phyloP scores from a whole-genome alignment of 139 green algal species.

The Chlamydomonas applanata region DNA sequence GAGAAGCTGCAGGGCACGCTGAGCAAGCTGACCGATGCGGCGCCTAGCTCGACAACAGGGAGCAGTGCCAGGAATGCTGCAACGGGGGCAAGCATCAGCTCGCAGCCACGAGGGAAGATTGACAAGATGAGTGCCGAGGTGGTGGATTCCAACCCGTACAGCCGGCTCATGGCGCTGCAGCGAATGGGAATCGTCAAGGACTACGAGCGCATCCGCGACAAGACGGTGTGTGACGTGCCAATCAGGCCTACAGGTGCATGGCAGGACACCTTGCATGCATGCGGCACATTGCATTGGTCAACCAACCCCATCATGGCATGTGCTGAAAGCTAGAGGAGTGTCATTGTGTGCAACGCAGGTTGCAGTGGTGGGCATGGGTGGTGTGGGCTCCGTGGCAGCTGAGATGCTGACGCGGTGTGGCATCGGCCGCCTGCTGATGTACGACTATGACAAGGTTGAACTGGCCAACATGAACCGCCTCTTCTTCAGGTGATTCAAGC shows the following conservation, averaged over 20 bases:
- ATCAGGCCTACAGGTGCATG: neutral
- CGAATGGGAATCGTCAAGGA: constrained; percentile 95
- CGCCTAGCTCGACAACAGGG: neutral
- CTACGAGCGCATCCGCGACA: constrained; percentile 84
- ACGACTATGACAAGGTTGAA: constrained; percentile 95
- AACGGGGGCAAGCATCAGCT: neutral
- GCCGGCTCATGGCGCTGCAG: constrained; percentile 91
- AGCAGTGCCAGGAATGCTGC: neutral
- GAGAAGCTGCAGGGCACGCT: constrained; percentile 33
- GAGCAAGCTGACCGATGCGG: neutral
- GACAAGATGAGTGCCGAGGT: constrained; percentile 83
- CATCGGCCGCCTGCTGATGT: constrained; percentile 91
- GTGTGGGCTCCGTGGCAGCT: constrained; percentile 91
- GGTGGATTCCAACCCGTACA: constrained; percentile 88
- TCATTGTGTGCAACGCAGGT: constrained; percentile 37
- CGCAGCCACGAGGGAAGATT: constrained; percentile 33
- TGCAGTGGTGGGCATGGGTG: constrained; percentile 87
- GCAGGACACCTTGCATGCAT: neutral
- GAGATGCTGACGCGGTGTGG: constrained; percentile 98
- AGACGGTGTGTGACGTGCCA: constrained; percentile 51
- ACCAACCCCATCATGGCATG: neutral
- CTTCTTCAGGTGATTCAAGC: constrained; percentile 87
- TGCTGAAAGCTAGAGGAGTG: too few relatives aligned
- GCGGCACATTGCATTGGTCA: too few relatives aligned
- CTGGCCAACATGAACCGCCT: constrained; percentile 99